Evolutionary conservation across 2,329 filamentous ascomycete species (phyloP), one percentile per base, ranked within the genome.

Genomic region (Scorias spongiosa): DNA sequence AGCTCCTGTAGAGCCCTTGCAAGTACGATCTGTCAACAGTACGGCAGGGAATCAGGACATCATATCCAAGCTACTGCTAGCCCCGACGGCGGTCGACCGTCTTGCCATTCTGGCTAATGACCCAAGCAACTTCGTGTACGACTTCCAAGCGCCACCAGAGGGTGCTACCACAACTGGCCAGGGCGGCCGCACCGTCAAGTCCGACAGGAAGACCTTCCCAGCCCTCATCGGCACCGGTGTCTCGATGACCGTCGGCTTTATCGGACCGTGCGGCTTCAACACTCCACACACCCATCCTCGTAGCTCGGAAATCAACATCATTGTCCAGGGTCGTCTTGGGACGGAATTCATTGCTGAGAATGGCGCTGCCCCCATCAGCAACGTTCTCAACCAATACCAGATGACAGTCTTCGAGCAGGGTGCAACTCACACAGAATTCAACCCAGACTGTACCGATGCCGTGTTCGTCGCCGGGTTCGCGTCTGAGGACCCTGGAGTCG

Each of bases 121-220:
- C 32, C 32, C 32, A 36, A 46, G 51, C 70, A 71, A 71, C 58
- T 69, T 71, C 51, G 59, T 74, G 48, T 49, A 49, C 39, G 49
- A 49, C 45, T 51, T 51, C 47, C 17, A 29, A 30, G 40, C 37
- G 26, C 47, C 49, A 17, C 49, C 49, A 20, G 10, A 40, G 10
- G 28, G 29, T 29, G 52, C 62, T 42, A 50, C 54, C 48, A 60
- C 57, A 52, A 61, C 50, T 11, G 64, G 67, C 46, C 57, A 61
- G 39, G 71, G 70, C 34, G 71, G 71, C 36, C 63, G 70, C 51
- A 63, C 74, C 47, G 59, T 72, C 32, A 62, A 66, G 15, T 71
- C 73, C 39, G 74, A 75, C 61, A 66, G 72, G 54, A 69, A 71
- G 59, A 69, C 66, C 30, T 77, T 76, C 59, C 74, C 74, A 2